Base-by-base conservation (phyloP, 2,329 filamentous ascomycete species). In the Beauveria medogensis region DNA sequence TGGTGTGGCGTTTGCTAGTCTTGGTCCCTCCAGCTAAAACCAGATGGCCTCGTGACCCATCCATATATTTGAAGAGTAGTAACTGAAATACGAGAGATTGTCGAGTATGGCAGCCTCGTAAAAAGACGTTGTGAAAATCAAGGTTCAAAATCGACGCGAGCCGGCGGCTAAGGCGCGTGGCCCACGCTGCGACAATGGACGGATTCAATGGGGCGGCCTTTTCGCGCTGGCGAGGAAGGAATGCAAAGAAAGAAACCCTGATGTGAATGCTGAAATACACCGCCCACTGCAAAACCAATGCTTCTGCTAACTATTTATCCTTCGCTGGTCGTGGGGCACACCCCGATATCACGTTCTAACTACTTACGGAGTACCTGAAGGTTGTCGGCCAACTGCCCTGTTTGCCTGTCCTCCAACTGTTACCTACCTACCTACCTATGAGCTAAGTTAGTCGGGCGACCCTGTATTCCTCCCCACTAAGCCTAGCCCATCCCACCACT, bases 401-500 rank as follows among this genome's bases (percentile, higher is more conserved):
- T 48, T 34, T 14, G 34, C 18, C 16, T 55, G 53, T 55, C 53
- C 3, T 30, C 53, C 53, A 55, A 46, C 53, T 24, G 53, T 46
- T n/a, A n/a, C n/a, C n/a, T n/a, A n/a, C n/a, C n/a, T n/a, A n/a
- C n/a, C n/a, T n/a, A n/a, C n/a, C n/a, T n/a, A 9, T 9, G 28
- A 47, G 41, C 43, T 37, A 24, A 24, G 24, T 24, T 24, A 47
- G 43, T 43, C 52, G 16, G 14, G 14, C 28, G 16, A 9, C 52
- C 52, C 37, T 48, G 43, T 30, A 41, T 26, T 40, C 44, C 26
- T 30, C 43, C 53, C 55, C 55, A 48, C 30, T 44, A 48, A 57
- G 55, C 44, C 54, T 40, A 56, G 54, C 47, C 54, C 28, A 56
- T 30, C 54, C 43, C 44, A 57, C 44, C 44, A 48, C 44, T 48